Conservation (phyloP, 2,329 filamentous ascomycete genomes). For the Fusarium penzigii region DNA sequence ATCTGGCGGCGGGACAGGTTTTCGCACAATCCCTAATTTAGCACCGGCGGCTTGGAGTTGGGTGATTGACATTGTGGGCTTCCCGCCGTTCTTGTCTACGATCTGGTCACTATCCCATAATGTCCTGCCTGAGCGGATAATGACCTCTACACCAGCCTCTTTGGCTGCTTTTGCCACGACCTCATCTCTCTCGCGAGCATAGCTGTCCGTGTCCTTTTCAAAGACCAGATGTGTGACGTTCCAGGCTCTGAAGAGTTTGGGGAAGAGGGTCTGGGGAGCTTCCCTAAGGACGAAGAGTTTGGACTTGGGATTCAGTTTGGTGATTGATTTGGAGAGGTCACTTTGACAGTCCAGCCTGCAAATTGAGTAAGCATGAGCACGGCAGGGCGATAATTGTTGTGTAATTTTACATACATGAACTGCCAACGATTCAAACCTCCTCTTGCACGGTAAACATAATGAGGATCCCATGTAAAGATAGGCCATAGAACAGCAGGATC, state of each 20-base stretch:
- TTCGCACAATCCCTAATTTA: slow-evolving; percentile 62
- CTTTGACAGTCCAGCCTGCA: slow-evolving; percentile 70
- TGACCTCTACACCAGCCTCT: slow-evolving; percentile 66
- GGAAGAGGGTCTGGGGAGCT: slow-evolving; percentile 69
- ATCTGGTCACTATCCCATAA: slow-evolving; percentile 74
- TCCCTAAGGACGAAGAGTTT: slow-evolving; percentile 73
- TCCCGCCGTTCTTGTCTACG: slow-evolving; percentile 63
- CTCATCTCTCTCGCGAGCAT: slow-evolving; percentile 65
- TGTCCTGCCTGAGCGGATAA: slow-evolving; percentile 66
- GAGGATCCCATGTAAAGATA: slow-evolving; percentile 79
- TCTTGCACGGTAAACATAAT: slow-evolving; percentile 73
- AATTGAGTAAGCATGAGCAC: slow-evolving; percentile 1
- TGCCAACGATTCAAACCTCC: slow-evolving; percentile 75
- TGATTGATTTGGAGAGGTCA: slow-evolving; percentile 68
- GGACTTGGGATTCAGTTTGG: slow-evolving; percentile 67
- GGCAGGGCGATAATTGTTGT: too few species aligned
- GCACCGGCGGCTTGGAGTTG: slow-evolving; percentile 65
- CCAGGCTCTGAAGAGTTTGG: slow-evolving; percentile 74
- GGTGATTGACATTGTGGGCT: slow-evolving; percentile 73
- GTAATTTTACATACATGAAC: slow-evolving; percentile 54
- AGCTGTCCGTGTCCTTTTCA: slow-evolving; percentile 77
- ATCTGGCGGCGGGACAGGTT: slow-evolving; percentile 61
- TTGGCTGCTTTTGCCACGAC: slow-evolving; percentile 59
- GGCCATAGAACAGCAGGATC: slow-evolving; percentile 70
- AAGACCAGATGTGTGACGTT: slow-evolving; percentile 75